Evolutionary conservation across 805 yeast genomes (phyloP), one percentile per base, ranked within the genome.

Genomic region (Nakazawaea wickerhamii): DNA sequence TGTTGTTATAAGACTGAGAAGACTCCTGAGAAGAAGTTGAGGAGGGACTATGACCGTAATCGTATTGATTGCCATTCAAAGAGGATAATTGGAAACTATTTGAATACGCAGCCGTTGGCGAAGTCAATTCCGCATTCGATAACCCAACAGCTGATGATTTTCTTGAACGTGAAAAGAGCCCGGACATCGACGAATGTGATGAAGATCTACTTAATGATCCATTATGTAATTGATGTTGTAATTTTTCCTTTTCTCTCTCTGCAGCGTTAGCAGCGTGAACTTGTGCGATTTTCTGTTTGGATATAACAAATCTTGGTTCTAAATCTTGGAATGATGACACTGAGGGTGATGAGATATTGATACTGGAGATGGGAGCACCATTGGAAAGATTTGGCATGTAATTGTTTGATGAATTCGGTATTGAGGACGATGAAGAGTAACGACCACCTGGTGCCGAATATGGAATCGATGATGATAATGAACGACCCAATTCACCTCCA

Each of bases 251-350:
- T 17, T 35, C 44, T 39, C 30, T 37, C n/a, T 54, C 57, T 1
- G 54, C 62, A 21, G 49, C 68, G 52, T 60, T 52, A 14, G 72
- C 73, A 23, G 73, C 75, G 50, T 71, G 77, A 15, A 68, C 74
- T 49, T 66, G 79, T 35, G 71, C 80, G 19, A 81, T 77, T 41
- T 84, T 75, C 47, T 83, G 93, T 53, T 86, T 79, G 9, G 95
- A 84, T 30, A 89, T 83, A 38, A 89, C 79, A 56, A 89, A 88
- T 33, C 96, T 71, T 13, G 95, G 84, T 56, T 88, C 96, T n/a
- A 89, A 79, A 25, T 79, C 71, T 13, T 71, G 67, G 15, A 77
- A 63, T 31, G 67, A 56, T 5, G 76, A 59, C 5, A 84, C 84
- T 40, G 71, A 75, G 3, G 93, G 93, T 0, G 90, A 82, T 41